Evolutionary conservation across 495 filamentous ascomycete species (phyloP), one percentile per base, ranked within the genome.

Genomic region (Hypoxylon rickii): DNA sequence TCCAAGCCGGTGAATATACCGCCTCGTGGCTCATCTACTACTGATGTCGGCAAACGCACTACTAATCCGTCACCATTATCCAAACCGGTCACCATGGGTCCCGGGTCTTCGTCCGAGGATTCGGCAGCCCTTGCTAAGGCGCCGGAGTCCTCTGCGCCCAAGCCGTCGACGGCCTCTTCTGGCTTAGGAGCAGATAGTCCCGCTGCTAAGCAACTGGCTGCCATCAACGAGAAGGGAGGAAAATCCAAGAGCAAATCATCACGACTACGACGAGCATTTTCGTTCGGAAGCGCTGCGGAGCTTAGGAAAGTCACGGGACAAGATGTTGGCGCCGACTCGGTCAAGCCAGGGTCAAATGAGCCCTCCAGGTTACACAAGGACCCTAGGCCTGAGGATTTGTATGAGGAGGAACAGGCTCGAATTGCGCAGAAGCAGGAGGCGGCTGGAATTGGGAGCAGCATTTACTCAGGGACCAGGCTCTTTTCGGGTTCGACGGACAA

Each of bases 401-500:
- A 75, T 48, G 71, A 78, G 63, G 85, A 85, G 3, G 90, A 96
- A 68, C 91, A 96, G 67, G 88, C 85, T n/a, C 86, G 89, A 24
- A 96, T 97, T 68, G 91, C 89, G 31, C 83, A 86, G 68, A 86
- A 88, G 58, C 94, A 99, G 69, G 94, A 99, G 73, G 90, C 86
- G 43, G 87, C 84, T 44, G 94, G 94, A 11, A 82, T 97, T 54
- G 95, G 95, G 31, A 90, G 87, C 63, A 92, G 87, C 63, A 97
- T 99, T 61, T 99, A 99, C 72, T 85, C 84, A 33, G 90, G 92
- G 20, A 91, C 94, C 58, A 85, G 86, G 55, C 82, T 93, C 53
- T 97, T 97, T 70, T 80, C 86, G 17, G 89, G 91, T 18, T 98
- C 94, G 21, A 97, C 92, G 6, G 94, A 99, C 74, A 96, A 97